Evolutionary conservation across 176 grass and related monocot genomes (phyloP), one percentile per base, ranked within the genome.

Genomic region (Elymus sibiricus): DNA sequence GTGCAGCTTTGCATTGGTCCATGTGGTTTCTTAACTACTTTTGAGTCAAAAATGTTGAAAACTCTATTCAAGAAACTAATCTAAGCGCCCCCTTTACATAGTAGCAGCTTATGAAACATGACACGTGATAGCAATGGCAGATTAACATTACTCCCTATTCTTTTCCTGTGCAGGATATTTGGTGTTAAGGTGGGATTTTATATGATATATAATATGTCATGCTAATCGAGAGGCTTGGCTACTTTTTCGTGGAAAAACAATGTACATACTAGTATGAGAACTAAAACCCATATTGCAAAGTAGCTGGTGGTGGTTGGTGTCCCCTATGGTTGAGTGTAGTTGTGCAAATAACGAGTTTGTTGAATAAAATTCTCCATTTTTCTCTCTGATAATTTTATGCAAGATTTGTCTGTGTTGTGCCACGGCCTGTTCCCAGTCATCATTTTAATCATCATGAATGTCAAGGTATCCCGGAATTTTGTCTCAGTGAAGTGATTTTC

Each of bases 231-330:
- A 1, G 69, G 37, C 74, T 76, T 5, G 67, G 76, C 60, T 17
- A 70, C 60, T 62, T 62, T 34, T 10, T 69, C 7, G 1, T 71
- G 77, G 61, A 62, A 85, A 82, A 82, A 81, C 69, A 69, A 58
- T 91, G 90, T 91, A 85, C 82, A 91, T 91, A 88, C 75, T 88
- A 77, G 77, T 59, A 87, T 88, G 81, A 64, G 77, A 87, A 85
- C 82, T 85, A 63, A 59, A 59, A 38, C 60, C 66, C 58, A 67
- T 81, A 84, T 75, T 67, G 59, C 27, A 49, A 78, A 84, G 69
- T 88, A 85, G 85, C 24, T 76, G 76, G 85, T 70, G 55, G 55
- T 22, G 55, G 77, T 64, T 64, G 69, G 51, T 64, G 73, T 64
- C 61, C 49, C 24, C 60, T 60, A 34, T 85, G 86, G 53, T 88